Evolutionary conservation across 768 basidiomycete species (phyloP).

Genomic region (Fibroporia radiculosa): DNA sequence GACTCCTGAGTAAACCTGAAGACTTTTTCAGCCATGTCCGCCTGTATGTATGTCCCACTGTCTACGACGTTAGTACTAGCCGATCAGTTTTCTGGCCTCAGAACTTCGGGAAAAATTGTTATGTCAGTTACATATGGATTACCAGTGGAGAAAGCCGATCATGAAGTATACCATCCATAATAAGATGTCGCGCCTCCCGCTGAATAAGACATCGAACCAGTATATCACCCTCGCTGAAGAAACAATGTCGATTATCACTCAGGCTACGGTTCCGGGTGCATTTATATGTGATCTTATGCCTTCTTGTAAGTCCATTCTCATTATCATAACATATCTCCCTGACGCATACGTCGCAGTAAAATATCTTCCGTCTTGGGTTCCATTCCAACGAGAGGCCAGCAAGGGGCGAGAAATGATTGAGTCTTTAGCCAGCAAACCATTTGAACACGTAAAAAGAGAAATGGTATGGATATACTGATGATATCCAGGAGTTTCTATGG

Average conservation of each 20-base stretch:
- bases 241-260: constrained; percentile 24
- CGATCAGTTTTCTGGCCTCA: neutral
- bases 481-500: too few relatives aligned
- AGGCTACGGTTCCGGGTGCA: constrained; percentile 30
- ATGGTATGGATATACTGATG: constrained; percentile 11
- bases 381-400: constrained; percentile 17
- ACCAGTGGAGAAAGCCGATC: constrained; percentile 2
- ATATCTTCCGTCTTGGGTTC: constrained; percentile 19
- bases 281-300: constrained; percentile 29
- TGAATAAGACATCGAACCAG: constrained; percentile 22
- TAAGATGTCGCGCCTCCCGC: neutral
- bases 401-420: constrained; percentile 10
- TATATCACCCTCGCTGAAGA: constrained; percentile 33
- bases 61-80: too few relatives aligned
- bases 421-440: constrained; percentile 10
- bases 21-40: constrained; percentile 7
- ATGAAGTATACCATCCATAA: constrained; percentile 1
- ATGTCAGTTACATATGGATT: constrained; percentile 9
- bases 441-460: constrained; percentile 15
- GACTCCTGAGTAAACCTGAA: constrained; percentile 3
- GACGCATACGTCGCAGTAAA: constrained; percentile 13
- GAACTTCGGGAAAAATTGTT: constrained; percentile 2
- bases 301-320: constrained; percentile 1
- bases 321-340: neutral
- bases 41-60: neutral